Evolutionary conservation across 768 basidiomycete genomes (phyloP), one percentile per base, ranked within the genome.

Genomic region (Amanita brunnescens): DNA sequence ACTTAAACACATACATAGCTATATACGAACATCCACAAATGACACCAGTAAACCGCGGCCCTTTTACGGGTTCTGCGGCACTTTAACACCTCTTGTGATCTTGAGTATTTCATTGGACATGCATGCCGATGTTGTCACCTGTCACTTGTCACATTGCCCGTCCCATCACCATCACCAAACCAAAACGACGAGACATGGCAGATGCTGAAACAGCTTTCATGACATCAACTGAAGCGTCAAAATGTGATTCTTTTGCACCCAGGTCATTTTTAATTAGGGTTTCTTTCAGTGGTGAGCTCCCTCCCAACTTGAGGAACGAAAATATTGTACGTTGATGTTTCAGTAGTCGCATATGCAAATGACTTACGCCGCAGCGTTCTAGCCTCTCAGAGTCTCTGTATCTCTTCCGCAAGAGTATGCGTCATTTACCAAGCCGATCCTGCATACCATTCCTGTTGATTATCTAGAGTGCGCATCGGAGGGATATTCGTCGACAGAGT

Each of bases 241-340:
- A 42, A 42, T 20, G 20, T 23, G 21, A 46, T 46, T 46, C 32
- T 34, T 10, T 34, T 46, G 44, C 32, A 20, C 16, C 32, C 32
- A 46, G 32, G 32, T 20, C 44, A 18, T 46, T 46, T 34, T 46
- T 20, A 12, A n/a, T 46, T 0, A 20, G n/a, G 33, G 20, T 46
- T 33, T 46, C 44, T 34, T 46, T 46, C 20, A 26, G 12, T 46
- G 44, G 44, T 7, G 29, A 33, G 44, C 44, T 20, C 29, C 44
- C 44, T 21, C 44, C 44, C 20, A 46, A 33, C 44, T 46, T 46
- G n/a, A 46, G 44, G 20, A 46, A 46, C 13, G 30, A 46, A 20
- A 46, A 46, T n/a, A 33, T 46, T 13, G 44, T 46, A 9, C 16
- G 29, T n/a, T n/a, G n/a, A n/a, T n/a, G n/a, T n/a, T n/a, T n/a